Base-by-base conservation (phyloP, 2,329 filamentous ascomycete species). In the Cytospora leucostoma region DNA sequence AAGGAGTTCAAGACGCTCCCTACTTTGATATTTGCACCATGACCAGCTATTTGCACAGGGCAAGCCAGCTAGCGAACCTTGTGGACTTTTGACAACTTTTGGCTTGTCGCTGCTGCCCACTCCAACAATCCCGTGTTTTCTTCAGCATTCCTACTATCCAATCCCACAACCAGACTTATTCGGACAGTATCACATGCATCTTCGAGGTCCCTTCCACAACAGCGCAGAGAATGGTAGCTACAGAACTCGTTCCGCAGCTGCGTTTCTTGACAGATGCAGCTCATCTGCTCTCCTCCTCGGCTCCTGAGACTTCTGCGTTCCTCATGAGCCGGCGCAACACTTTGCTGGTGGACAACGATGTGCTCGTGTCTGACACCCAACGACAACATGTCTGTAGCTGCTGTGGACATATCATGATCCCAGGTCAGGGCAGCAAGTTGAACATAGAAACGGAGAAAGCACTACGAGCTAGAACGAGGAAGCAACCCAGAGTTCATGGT, bases 371-470 rank as follows among this genome's bases (percentile, higher is more conserved):
- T 11, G 81, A 84, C 19, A 69, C 76, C n/a, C 80, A 85, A 66
- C 77, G 78, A 57, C 81, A 86, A 66, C 82, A 81, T 62, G 76
- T 80, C 32, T 90, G 88, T 72, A 79, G 76, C 56, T 80, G 80
- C 58, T 90, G 88, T 69, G 87, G 88, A 17, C 80, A 82, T 65
- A 84, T 89, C 47, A 80, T 87, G 75, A 75, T 87, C 4, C 75
- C 79, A 1, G 85, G 85, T 0, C 78, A 79, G 10, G 76, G 74
- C 2, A 77, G 76, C 51, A 68, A 67, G 10, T 55, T 84, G 10
- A 75, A 74, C 15, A 70, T 84, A 2, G 73, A 80, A 32, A 65
- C 71, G 1, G 69, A 70, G 8, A 74, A 70, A 61, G 67, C 83
- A 79, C 85, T n/a, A 82, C 85, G 59, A 81, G 84, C 65, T 79